Evolutionary conservation across 148 eudicot genomes (phyloP), one percentile per base, ranked within the genome.

Genomic region (Vaccinium myrtillus): DNA sequence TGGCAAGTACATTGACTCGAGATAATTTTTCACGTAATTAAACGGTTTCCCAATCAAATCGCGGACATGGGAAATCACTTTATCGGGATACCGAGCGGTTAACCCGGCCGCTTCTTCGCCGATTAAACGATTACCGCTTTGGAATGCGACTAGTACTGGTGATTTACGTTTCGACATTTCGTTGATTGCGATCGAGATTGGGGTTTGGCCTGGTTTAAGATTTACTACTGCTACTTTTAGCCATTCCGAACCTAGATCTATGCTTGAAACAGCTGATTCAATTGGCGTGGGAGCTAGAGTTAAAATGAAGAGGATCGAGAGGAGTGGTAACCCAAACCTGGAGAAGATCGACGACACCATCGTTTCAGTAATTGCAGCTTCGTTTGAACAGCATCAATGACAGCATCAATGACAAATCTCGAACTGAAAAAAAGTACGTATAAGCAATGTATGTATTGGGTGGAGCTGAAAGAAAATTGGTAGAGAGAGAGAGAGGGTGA

Each of bases 191-290:
- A 97, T 82, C 2, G 99, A 94, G 59, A 97, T 97, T 49, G 98
- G 99, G 4, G 87, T 81, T 46, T 94, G 98, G 0, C 98, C 98
- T 1, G 98, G 98, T 80, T 97, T 97, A 0, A 97, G 90, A 81
- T 97, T 97, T 23, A 97, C 99, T 1, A 94, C 96, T 6, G 96
- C 95, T 36, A 97, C 98, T 88, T 97, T 97, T 6, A 95, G 61
- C 96, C 93, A 97, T 91, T 97, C 99, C 5, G 98, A 94, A 14
- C 99, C 99, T 6, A 95, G 94, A 94, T 97, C 99, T 90, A 97
- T 83, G 89, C 99, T 97, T 15, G 89, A 83, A 0, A 95, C 98
- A 19, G 98, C 99, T 4, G 96, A 88, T 85, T 91, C 81, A 0
- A 91, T 86, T 27, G 76, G 87, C 6, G 82, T 48, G 23, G 93